phyloP scores from a whole-genome alignment of 2,329 filamentous ascomycete genomes.

The Cryphonectria japonica region DNA sequence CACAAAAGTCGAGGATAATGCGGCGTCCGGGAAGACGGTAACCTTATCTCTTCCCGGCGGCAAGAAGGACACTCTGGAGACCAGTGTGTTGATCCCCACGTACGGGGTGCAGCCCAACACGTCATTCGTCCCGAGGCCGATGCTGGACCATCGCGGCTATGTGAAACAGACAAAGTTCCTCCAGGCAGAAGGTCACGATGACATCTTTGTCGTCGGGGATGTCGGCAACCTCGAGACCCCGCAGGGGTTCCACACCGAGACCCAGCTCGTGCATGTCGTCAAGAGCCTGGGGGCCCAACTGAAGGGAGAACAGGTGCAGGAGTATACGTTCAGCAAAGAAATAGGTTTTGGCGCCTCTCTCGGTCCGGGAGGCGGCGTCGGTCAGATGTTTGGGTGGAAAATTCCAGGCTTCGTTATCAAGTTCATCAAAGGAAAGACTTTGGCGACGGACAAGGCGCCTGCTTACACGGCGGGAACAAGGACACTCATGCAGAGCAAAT shows the following conservation, averaged over 20 bases:
- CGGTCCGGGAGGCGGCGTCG: slow-evolving; percentile 35
- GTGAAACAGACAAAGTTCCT: slow-evolving; percentile 34
- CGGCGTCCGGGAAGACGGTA: slow-evolving; percentile 36
- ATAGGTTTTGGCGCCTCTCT: slow-evolving; percentile 33
- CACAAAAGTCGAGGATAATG: slow-evolving; percentile 37
- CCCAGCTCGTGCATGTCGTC: slow-evolving; percentile 33
- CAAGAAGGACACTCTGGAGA: slow-evolving; percentile 39
- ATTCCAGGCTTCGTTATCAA: slow-evolving; percentile 33
- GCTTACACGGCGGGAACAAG: slow-evolving; percentile 29
- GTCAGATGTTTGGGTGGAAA: slow-evolving; percentile 35
- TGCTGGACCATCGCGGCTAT: slow-evolving; percentile 35
- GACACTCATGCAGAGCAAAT: slow-evolving; percentile 29
- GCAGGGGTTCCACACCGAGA: slow-evolving; percentile 31
- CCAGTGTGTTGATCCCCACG: slow-evolving; percentile 52
- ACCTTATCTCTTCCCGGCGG: slow-evolving; percentile 10
- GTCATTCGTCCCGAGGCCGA: slow-evolving; percentile 33
- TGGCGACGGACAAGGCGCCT: slow-evolving; percentile 33
- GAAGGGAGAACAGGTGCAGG: slow-evolving; percentile 13
- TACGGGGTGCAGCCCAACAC: slow-evolving; percentile 52
- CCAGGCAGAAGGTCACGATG: slow-evolving; percentile 35
- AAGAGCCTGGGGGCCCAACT: slow-evolving; percentile 34
- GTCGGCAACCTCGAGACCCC: slow-evolving; percentile 35
- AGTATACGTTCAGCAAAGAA: slow-evolving; percentile 30
- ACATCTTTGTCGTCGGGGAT: slow-evolving; percentile 39
- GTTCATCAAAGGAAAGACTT: slow-evolving; percentile 32